Base-by-base conservation (phyloP, 225 moss, liverwort and hornwort species). In the Asterella californica region DNA sequence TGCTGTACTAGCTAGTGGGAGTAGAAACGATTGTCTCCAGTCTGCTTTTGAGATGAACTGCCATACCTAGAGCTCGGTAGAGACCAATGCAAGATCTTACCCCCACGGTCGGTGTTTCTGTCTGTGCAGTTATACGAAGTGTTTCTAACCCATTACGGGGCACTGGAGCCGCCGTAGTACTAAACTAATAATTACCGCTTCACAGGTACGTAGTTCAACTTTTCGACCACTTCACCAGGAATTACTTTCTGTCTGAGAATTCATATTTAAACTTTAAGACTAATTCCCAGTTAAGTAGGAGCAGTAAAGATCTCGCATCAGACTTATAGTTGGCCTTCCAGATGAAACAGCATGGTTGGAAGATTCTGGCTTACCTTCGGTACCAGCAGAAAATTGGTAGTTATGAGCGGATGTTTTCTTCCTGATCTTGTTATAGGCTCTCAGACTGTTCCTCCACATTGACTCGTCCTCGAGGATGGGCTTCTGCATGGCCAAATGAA, bases 401-500 rank as follows among this genome's bases (percentile, higher is more conserved):
- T 32, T 25, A 75, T 75, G 75, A 55, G 25, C 49, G 53, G 54
- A 27, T 11, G 57, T 32, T 57, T 57, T n/a, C 52, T 70, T 79
- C 52, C 19, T 70, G 15, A 37, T 79, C 53, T 53, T 79, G 22
- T 68, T 53, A 53, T 79, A 79, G 10, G 79, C 79, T 54, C 79
- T 68, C 8, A 79, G 30, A 53, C 79, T 79, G 79, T 70, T 79
- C 53, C 79, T 79, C 79, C 79, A 79, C 11, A 79, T 19, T 33
- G 52, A 70, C 34, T 79, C 79, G 52, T 49, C 79, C 54, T 79
- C 79, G 50, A 53, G 15, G 22, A 66, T 34, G 5, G 79, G 79
- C 32, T 70, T 79, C 69, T 79, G 79, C 34, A 79, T 59, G 34
- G 1, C n/a, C 49, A 47, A 49, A 10, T 52, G 50, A 25, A 79